A percentile compares a stretch with the other conserved stretches of the same genome.
phyloP scores from a whole-genome alignment of 495 filamentous ascomycete species.

The Entonaema liquescens region DNA sequence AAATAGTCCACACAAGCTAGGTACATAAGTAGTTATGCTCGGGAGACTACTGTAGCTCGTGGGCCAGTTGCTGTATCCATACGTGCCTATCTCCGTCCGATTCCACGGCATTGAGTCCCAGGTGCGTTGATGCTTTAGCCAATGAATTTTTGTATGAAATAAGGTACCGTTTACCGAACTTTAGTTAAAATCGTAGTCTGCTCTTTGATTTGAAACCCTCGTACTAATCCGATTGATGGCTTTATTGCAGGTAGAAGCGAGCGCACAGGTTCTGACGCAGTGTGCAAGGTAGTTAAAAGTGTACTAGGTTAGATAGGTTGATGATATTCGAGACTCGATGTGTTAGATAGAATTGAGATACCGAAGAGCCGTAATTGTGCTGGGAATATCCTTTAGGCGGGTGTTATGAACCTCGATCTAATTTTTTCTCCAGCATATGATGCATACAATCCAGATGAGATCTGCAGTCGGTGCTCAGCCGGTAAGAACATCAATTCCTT shows the following conservation, averaged over 20 bases:
- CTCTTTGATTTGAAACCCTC: not conserved
- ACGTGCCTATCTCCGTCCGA: not conserved
- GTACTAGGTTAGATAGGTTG: too few relatives aligned
- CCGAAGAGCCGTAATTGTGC: too few relatives aligned
- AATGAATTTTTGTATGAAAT: not conserved
- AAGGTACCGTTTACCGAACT: not conserved
- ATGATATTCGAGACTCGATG: too few relatives aligned
- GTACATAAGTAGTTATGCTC: not conserved
- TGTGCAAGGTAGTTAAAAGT: too few relatives aligned
- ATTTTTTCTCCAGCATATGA: not conserved
- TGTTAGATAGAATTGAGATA: too few relatives aligned
- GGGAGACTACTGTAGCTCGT: not conserved
- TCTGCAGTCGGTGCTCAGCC: not conserved
- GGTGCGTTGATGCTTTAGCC: not conserved
- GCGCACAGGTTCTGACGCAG: too few relatives aligned
- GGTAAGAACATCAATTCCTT: not conserved
- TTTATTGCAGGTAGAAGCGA: not conserved
- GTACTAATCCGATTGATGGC: not conserved
- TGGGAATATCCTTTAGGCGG: too few relatives aligned
- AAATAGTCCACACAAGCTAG: not conserved
- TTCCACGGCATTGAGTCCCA: not conserved
- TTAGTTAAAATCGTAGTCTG: not conserved
- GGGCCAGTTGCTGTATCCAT: not conserved
- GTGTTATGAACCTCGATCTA: too few relatives aligned
- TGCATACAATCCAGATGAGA: not conserved